A percentile compares a stretch with the other conserved stretches of the same genome.
Conservation (phyloP, 495 filamentous ascomycete genomes). For the Talaromyces wortmannii region DNA sequence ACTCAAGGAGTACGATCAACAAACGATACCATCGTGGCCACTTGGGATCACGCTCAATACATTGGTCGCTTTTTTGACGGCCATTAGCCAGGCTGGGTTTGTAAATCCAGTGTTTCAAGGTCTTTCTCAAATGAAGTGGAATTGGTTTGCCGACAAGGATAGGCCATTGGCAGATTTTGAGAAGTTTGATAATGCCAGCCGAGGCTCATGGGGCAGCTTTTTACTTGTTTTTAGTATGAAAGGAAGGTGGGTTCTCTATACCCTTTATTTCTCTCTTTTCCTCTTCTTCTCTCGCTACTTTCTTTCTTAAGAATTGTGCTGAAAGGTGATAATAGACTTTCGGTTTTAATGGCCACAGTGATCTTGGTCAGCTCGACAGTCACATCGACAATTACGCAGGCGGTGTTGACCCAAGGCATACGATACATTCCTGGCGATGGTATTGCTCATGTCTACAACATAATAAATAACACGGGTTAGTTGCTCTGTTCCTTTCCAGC, state of each 20-base stretch:
- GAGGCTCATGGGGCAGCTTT: conserved; percentile 2
- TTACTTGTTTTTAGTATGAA: conserved; percentile 3
- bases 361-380: not conserved
- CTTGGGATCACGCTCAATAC: conserved; percentile 41
- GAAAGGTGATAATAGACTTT: not conserved
- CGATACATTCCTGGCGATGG: not conserved
- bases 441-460: not conserved
- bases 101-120: not conserved
- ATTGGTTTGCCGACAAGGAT: not conserved
- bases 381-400: conserved; percentile 1
- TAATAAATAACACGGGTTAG: not conserved
- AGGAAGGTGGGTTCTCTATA: not conserved
- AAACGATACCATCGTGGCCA: conserved; percentile 33
- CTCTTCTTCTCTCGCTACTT: not conserved
- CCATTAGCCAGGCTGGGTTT: conserved; percentile 27
- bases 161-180: conserved; percentile 1
- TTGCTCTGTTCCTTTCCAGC: not conserved
- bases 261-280: not conserved
- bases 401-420: not conserved
- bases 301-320: not conserved
- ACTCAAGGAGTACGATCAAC: conserved; percentile 29
- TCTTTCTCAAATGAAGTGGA: not conserved
- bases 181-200: conserved; percentile 1
- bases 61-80: conserved; percentile 34
- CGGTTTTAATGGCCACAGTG: not conserved